Evolutionary conservation across 108 stramenopile genomes (phyloP).

Genomic region (Cyclotella choctawhatcheeana): DNA sequence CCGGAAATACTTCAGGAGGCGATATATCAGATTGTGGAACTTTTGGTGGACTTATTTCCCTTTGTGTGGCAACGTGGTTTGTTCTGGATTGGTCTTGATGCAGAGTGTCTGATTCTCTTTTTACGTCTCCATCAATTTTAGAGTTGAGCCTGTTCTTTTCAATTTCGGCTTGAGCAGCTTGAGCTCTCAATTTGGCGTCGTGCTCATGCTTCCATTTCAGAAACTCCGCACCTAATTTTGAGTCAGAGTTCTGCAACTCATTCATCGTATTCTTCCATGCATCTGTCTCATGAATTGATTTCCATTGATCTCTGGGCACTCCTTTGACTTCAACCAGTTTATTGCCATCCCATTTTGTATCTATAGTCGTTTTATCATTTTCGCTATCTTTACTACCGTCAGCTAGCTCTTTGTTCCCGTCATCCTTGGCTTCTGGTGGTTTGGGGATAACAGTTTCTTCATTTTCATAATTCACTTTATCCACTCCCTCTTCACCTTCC

Average conservation of each 20-base stretch:
- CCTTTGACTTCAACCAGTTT: constrained; percentile 11
- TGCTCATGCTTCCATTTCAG: constrained; percentile 13
- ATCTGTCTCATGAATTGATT: constrained; percentile 16
- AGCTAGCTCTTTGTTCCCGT: neutral
- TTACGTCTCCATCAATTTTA: constrained; percentile 10
- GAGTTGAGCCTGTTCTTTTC: neutral
- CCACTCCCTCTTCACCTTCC: neutral
- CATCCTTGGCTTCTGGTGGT: neutral
- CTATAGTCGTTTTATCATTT: neutral
- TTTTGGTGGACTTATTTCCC: neutral
- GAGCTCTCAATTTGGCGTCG: constrained; percentile 16
- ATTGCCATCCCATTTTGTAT: neutral
- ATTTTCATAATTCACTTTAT: neutral
- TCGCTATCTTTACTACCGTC: neutral
- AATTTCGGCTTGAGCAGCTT: neutral
- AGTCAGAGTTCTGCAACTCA: constrained; percentile 6
- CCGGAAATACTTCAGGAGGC: constrained; percentile 1
- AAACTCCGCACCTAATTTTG: constrained; percentile 9
- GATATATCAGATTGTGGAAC: neutral
- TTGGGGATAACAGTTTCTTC: neutral
- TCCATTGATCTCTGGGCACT: constrained; percentile 7
- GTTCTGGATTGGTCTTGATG: neutral
- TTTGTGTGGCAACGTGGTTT: neutral
- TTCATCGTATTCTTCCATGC: constrained; percentile 25
- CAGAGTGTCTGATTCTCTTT: neutral